Base-by-base conservation (phyloP, 768 basidiomycete species). In the Collybia sordida region DNA sequence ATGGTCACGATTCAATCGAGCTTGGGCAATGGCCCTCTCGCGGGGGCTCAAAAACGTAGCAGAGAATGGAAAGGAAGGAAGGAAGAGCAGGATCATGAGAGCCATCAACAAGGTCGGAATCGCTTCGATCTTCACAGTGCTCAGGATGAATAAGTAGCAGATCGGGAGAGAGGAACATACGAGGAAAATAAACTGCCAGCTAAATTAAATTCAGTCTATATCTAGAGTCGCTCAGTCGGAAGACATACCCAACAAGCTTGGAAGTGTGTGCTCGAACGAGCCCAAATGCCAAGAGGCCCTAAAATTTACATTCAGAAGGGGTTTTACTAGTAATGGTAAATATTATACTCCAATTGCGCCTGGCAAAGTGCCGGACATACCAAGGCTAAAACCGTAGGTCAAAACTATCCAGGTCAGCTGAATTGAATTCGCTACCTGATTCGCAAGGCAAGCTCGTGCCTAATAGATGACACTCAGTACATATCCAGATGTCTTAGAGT, bases 111-210 rank as follows among this genome's bases (percentile, higher is more conserved):
- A 46, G 0, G 79, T 80, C 9, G 81, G 81, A 24, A 82, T 79
- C 6, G 73, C 81, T 55, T 82, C 80, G 37, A 82, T 72, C 80
- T 82, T 47, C 9, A 31, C 14, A 14, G 11, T 14, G 9, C 31
- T 31, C 31, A 12, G 11, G 14, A 31, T n/a, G n/a, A 31, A 31
- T 4, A 11, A 11, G 9, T 12, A 27, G 6, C 11, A 27, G 27
- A 7, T 11, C 11, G 14, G 7, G 19, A 19, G 8, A 45, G 42
- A 18, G 39, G 9, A 17, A 60, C 69, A 3, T 51, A 79, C 79
- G 12, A 82, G 69, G 62, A 80, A 82, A 19, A 82, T 68, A 55
- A 82, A 83, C 53, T 83, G 81, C 81, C 80, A 83, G 47, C 80
- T 80, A 42, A 14, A 31, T 14, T 3, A 12, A 11, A 14, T 31